Base-by-base conservation (phyloP, 768 basidiomycete genomes). In the Pleurotus sapidus region DNA sequence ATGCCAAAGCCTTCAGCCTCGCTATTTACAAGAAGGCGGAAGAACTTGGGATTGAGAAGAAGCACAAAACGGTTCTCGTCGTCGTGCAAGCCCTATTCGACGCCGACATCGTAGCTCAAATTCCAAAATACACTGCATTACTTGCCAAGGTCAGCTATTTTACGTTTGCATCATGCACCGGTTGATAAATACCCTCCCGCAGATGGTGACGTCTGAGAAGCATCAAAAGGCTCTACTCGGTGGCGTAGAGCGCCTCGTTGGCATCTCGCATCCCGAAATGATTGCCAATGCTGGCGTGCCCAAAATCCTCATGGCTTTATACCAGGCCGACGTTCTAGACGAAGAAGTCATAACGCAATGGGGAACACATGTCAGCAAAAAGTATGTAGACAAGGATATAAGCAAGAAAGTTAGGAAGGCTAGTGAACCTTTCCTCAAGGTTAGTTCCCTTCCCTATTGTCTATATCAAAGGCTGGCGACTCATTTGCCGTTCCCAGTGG, bases 371-470 rank as follows among this genome's bases (percentile, higher is more conserved):
- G 93, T 95, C 68, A 92, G 89, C 74, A 96, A 91, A 81, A 97
- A 98, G 76, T 96, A 93, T 67, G 91, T 95, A 46, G 92, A 96
- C 73, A 94, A 90, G 74, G 95, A 98, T 24, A 89, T 84, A 46
- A 91, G 89, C 72, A 98, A 98, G 84, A 95, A 86, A 74, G 95
- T 99, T 50, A 81, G 95, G 65, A 96, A 95, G 78, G 94, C 94
- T 12, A 90, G 91, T 62, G 94, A 93, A 69, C 94, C 95, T 0
- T 98, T 98, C 79, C 75, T 98, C 68, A 95, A 95, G 81, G 91
- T 91, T 60, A 46, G 78, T 65, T 38, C n/a, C 37, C 20, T 4
- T 27, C 27, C 20, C 55, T 25, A 20, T 55, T 23, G 11, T 34
- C 8, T 8, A 34, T 23, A 49, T 3, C 20, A 11, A 53, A 30